Percentiles rank a stretch among this genome's conserved stretches.
Conservation (phyloP, 306 rosid genomes). For the Lathyrus aphaca region DNA sequence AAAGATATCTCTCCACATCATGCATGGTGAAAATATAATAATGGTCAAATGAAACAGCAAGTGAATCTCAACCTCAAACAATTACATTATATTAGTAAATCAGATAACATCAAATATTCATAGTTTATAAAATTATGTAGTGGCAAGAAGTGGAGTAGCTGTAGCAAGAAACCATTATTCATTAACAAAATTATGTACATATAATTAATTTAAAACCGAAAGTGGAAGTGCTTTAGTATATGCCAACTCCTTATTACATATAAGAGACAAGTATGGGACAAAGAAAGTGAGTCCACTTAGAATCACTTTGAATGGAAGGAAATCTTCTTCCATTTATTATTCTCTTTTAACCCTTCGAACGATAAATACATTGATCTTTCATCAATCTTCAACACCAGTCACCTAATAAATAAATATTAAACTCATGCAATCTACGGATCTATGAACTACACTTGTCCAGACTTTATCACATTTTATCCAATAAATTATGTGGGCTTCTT, state of each 20-base stretch:
- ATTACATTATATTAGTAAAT: not conserved
- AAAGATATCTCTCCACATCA: not conserved
- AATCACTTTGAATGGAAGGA: conserved; percentile 46
- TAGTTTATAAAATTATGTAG: conserved; percentile 5
- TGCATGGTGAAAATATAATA: conserved; percentile 1
- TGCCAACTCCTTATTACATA: conserved; percentile 41
- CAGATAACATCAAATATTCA: conserved; percentile 8
- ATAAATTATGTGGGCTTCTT: too few relatives aligned
- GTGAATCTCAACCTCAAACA: conserved; percentile 33
- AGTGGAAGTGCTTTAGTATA: conserved; percentile 65
- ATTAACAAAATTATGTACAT: conserved; percentile 54
- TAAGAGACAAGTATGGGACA: conserved; percentile 47
- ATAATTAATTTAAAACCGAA: conserved; percentile 45
- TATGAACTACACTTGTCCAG: too few relatives aligned
- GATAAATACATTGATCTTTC: conserved; percentile 1
- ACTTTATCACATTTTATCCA: too few relatives aligned
- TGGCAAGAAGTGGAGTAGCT: conserved; percentile 60
- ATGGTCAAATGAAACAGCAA: conserved; percentile 19
- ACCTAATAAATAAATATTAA: too few relatives aligned
- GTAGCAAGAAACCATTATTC: conserved; percentile 43
- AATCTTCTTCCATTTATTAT: conserved; percentile 45
- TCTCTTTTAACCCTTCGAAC: conserved; percentile 38
- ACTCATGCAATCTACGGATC: too few relatives aligned
- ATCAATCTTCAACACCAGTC: too few relatives aligned
- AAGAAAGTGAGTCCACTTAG: conserved; percentile 60